phyloP scores from a whole-genome alignment of 768 basidiomycete species.

The Phanerochaete carnosa region DNA sequence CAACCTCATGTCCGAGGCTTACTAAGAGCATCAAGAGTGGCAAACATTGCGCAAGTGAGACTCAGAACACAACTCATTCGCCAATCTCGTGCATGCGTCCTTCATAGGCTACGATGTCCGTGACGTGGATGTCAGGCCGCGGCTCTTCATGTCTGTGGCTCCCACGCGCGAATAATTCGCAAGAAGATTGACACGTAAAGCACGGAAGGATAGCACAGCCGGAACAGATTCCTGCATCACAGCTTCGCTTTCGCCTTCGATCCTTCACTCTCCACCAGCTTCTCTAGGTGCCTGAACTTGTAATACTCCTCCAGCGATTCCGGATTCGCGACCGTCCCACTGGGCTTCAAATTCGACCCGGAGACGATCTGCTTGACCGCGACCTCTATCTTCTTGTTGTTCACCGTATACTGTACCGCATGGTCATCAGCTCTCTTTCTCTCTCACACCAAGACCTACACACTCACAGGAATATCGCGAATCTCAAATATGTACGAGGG shows the following conservation, averaged over 20 bases:
- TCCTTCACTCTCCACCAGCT: constrained; percentile 10
- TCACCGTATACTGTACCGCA: constrained; percentile 59
- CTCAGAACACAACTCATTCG: too few relatives aligned
- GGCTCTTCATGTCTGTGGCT: too few relatives aligned
- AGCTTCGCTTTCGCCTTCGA: constrained; percentile 13
- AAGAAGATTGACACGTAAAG: too few relatives aligned
- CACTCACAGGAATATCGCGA: constrained; percentile 64
- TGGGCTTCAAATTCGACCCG: constrained; percentile 60
- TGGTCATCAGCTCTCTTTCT: neutral
- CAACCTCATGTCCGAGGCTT: too few relatives aligned
- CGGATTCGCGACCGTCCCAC: constrained; percentile 74
- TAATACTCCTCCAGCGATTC: constrained; percentile 63
- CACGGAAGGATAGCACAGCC: too few relatives aligned
- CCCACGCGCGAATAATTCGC: too few relatives aligned
- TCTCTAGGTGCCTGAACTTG: constrained; percentile 54
- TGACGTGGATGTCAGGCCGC: too few relatives aligned
- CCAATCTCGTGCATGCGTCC: too few relatives aligned
- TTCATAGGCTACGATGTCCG: too few relatives aligned
- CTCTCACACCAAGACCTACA: neutral
- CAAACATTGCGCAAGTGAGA: too few relatives aligned
- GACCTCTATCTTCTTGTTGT: constrained; percentile 78
- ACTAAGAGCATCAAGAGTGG: too few relatives aligned
- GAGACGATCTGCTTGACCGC: constrained; percentile 77
- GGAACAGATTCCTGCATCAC: too few relatives aligned
- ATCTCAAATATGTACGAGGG: constrained; percentile 65